Evolutionary conservation across 1,284 basidiomycete genomes (phyloP).

Genomic region (Rugosomyces carneus): DNA sequence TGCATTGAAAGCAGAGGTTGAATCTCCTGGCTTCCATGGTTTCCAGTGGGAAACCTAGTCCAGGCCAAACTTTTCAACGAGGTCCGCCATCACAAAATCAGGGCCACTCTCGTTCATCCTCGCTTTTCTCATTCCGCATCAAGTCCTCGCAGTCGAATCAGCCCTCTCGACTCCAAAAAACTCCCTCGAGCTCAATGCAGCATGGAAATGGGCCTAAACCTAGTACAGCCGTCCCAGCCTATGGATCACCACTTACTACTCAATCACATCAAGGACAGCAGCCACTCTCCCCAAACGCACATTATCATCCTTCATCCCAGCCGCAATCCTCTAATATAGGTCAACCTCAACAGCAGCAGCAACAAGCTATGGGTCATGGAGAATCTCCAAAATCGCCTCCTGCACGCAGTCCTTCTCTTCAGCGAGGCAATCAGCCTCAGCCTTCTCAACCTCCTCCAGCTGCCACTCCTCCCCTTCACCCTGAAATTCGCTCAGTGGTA

Average conservation of each 20-base stretch:
- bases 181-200: slow-evolving; percentile 10
- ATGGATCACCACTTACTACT: slow-evolving; percentile 6
- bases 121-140: slow-evolving; percentile 20
- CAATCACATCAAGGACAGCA: slow-evolving; percentile 7
- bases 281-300: background rate
- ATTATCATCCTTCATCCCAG: background rate
- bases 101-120: slow-evolving; percentile 18
- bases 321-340: background rate
- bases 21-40: slow-evolving; percentile 3
- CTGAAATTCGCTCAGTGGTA: slow-evolving; percentile 73
- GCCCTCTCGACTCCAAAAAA: slow-evolving; percentile 9
- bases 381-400: slow-evolving; percentile 5
- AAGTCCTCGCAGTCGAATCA: slow-evolving; percentile 10
- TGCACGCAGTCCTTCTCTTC: slow-evolving; percentile 8
- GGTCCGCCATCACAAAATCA: slow-evolving; percentile 14
- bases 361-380: slow-evolving; percentile 4
- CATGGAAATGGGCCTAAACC: slow-evolving; percentile 3
- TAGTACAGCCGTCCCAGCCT: background rate
- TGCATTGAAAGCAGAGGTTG: slow-evolving; percentile 7
- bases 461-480: slow-evolving; percentile 42
- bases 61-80: slow-evolving; percentile 14
- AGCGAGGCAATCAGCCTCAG: slow-evolving; percentile 4
- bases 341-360: slow-evolving; percentile 2
- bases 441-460: slow-evolving; percentile 14
- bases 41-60: slow-evolving; percentile 5